These are phyloP conservation scores for Vanrija humicola DNA, from an alignment of 1,284 basidiomycete species.

Conservation along the genomic window DNA sequence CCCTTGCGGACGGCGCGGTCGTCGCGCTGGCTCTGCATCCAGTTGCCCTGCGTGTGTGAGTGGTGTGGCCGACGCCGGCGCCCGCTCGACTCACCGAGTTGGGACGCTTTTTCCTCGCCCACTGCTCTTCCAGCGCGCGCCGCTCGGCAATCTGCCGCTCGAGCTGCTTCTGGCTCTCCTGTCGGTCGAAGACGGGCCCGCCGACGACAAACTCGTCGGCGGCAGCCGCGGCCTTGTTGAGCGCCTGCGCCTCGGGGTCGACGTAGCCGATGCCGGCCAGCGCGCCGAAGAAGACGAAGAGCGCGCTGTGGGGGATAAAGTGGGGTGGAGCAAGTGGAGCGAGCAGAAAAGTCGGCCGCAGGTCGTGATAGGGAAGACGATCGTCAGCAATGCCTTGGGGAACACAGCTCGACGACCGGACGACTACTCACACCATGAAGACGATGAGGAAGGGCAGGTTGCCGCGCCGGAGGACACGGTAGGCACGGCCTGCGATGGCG, in stretches of 20 bases:
- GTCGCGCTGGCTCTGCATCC: conserved; percentile 43
- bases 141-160: conserved; percentile 34
- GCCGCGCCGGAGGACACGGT: conserved; percentile 27
- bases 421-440: conserved; percentile 33
- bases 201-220: conserved; percentile 29
- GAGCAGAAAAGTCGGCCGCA: neutral
- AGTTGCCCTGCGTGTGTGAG: conserved; percentile 34
- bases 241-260: conserved; percentile 22
- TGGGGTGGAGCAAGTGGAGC: neutral
- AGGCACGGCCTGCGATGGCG: conserved; percentile 24
- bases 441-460: conserved; percentile 38
- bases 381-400: neutral
- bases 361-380: neutral
- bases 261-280: conserved; percentile 46
- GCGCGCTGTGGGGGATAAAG: conserved; percentile 29
- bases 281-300: conserved; percentile 46
- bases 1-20: conserved; percentile 24
- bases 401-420: neutral
- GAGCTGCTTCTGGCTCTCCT: conserved; percentile 15
- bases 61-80: neutral
- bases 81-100: conserved; percentile 38
- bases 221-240: neutral
- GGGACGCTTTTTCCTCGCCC: conserved; percentile 44
- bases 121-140: conserved; percentile 37
- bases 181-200: conserved; percentile 32